A percentile compares a stretch with the other conserved stretches of the same genome.
Conservation (phyloP, 768 basidiomycete genomes). For the Trametes elegans region DNA sequence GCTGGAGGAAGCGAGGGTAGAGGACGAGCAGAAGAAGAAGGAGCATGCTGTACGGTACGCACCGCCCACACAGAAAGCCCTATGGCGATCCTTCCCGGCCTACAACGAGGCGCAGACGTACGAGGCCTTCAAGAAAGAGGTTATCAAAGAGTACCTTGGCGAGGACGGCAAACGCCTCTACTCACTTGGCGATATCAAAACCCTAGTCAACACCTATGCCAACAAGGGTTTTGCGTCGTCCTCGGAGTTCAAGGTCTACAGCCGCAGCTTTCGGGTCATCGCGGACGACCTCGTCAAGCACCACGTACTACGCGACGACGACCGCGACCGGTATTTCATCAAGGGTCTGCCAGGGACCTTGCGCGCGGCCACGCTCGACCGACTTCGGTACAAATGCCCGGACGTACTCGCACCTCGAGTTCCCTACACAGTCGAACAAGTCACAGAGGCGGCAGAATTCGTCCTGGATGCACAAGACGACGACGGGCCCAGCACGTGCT, state of each 20-base stretch:
- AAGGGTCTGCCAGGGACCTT: constrained; percentile 4
- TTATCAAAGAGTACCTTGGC: constrained; percentile 28
- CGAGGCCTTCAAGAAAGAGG: constrained; percentile 24
- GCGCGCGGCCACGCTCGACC: not conserved
- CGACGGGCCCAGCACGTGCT: not conserved
- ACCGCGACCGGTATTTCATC: constrained; percentile 25
- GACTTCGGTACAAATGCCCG: constrained; percentile 24
- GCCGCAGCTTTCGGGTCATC: constrained; percentile 22
- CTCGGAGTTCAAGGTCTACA: constrained; percentile 15
- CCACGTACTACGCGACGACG: constrained; percentile 16
- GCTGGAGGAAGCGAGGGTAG: not conserved
- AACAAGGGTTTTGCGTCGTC: not conserved
- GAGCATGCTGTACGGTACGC: constrained; percentile 8
- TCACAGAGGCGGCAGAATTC: constrained; percentile 24
- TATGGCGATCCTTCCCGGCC: not conserved
- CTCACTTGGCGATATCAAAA: constrained; percentile 24
- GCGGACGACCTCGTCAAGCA: constrained; percentile 22
- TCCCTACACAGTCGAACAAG: constrained; percentile 23
- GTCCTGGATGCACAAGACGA: constrained; percentile 11
- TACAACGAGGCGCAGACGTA: constrained; percentile 9
- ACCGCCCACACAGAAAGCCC: not conserved
- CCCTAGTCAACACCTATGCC: constrained; percentile 22
- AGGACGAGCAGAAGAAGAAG: not conserved
- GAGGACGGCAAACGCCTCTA: constrained; percentile 18
- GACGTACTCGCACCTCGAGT: constrained; percentile 26